Evolutionary conservation across 1,284 basidiomycete genomes (phyloP).

Genomic region (Athelia sp.): DNA sequence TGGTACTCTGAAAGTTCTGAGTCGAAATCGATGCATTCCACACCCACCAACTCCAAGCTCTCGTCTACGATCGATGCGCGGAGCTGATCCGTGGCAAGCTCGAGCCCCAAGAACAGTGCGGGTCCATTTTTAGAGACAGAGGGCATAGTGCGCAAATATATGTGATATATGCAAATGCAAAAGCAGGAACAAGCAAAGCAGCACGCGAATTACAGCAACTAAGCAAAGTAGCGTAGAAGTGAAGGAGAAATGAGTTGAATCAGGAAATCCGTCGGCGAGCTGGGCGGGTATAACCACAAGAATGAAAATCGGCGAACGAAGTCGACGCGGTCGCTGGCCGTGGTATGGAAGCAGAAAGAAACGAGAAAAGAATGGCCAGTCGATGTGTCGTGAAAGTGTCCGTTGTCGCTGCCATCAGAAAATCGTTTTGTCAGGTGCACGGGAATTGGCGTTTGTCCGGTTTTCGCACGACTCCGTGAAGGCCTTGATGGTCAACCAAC

Average conservation of each 20-base stretch:
- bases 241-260: background rate
- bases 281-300: too few species aligned
- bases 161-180: too few species aligned
- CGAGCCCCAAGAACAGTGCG: conserved; percentile 69
- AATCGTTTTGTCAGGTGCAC: too few species aligned
- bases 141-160: conserved; percentile 33
- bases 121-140: conserved; percentile 47
- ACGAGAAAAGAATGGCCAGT: too few species aligned
- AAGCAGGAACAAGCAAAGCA: background rate
- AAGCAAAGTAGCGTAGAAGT: background rate
- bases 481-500: too few species aligned
- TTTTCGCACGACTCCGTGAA: too few species aligned
- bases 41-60: conserved; percentile 70
- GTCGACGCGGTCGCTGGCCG: background rate
- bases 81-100: conserved; percentile 76
- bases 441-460: too few species aligned
- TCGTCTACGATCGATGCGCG: conserved; percentile 78
- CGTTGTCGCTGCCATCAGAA: too few species aligned
- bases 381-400: too few species aligned
- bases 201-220: background rate
- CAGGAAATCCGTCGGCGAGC: too few species aligned
- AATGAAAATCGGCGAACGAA: background rate
- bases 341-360: conserved; percentile 2
- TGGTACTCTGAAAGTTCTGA: conserved; percentile 73
- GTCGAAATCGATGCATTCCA: conserved; percentile 78